Percentiles rank a stretch among this genome's conserved stretches.
phyloP scores from a whole-genome alignment of 192 early-diverging fungal species.

The Hyaloraphidium curvatum region DNA sequence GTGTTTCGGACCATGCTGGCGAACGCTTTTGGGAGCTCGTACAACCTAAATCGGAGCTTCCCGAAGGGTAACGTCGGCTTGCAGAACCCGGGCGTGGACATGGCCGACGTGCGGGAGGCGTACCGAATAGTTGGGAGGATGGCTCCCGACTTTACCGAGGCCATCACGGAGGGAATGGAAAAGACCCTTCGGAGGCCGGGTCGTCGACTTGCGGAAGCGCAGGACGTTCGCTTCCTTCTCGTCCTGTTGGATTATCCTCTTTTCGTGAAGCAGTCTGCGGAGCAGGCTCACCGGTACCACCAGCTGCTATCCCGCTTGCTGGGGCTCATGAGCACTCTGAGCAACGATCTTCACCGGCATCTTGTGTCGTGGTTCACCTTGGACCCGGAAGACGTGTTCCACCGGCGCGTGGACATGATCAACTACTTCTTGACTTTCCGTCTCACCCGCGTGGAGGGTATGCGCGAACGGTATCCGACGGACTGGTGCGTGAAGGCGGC shows the following conservation, averaged over 20 bases:
- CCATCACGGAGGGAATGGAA: background rate
- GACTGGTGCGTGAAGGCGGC: conserved; percentile 9
- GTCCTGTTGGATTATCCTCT: background rate
- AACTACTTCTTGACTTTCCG: background rate
- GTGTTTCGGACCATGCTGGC: background rate
- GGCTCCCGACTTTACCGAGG: background rate
- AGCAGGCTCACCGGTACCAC: background rate
- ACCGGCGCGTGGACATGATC: background rate
- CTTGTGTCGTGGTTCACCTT: background rate
- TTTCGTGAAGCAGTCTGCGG: background rate
- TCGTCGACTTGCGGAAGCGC: background rate
- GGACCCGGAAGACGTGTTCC: background rate
- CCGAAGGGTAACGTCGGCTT: background rate
- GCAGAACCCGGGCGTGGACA: background rate
- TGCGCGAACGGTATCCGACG: conserved; percentile 4
- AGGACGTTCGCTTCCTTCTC: background rate
- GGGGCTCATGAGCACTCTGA: background rate
- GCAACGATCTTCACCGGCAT: background rate
- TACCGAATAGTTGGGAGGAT: background rate
- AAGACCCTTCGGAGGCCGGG: background rate
- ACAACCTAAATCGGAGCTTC: background rate
- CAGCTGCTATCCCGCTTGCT: background rate
- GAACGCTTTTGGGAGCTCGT: background rate
- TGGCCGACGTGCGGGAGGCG: background rate
- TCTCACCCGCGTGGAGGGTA: background rate